Percentiles rank a stretch among this genome's conserved stretches.
These are phyloP conservation scores for Metschnikowia cubensis DNA, from an alignment of 805 yeast genomes.

Conservation along the genomic window DNA sequence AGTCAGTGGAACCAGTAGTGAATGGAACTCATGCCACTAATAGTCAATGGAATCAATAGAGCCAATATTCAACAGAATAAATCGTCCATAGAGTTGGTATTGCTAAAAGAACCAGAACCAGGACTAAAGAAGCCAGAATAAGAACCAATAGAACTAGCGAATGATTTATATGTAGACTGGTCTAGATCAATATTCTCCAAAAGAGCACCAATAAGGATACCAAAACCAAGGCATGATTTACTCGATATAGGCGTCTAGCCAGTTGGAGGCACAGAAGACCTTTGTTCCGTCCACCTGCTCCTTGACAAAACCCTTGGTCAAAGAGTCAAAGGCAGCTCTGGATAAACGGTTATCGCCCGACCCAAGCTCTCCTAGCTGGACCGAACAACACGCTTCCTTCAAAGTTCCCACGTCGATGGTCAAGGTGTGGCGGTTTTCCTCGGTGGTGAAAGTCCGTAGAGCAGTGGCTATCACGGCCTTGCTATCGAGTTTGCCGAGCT, in stretches of 20 bases:
- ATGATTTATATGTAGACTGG: too few species aligned
- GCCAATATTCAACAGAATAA: too few species aligned
- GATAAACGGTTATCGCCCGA: slow-evolving; percentile 43
- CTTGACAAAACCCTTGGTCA: slow-evolving; percentile 53
- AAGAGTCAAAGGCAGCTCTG: slow-evolving; percentile 44
- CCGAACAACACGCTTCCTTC: slow-evolving; percentile 44
- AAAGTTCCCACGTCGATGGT: slow-evolving; percentile 48
- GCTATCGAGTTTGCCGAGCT: slow-evolving; percentile 48
- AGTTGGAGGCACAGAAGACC: slow-evolving; percentile 57
- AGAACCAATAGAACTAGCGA: too few species aligned
- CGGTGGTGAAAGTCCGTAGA: slow-evolving; percentile 48
- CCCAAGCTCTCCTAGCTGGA: slow-evolving; percentile 43
- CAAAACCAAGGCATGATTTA: slow-evolving; percentile 12
- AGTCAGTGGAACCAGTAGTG: too few species aligned
- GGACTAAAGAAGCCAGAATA: too few species aligned
- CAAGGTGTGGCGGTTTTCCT: slow-evolving; percentile 29
- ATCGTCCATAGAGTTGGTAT: too few species aligned
- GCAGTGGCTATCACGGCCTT: slow-evolving; percentile 54
- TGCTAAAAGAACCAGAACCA: too few species aligned
- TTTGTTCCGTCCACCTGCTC: slow-evolving; percentile 55
- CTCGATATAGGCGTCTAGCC: slow-evolving; percentile 52
- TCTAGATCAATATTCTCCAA: too few species aligned
- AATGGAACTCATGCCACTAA: too few species aligned
- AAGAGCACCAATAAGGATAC: too few species aligned
- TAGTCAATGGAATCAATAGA: too few species aligned